A percentile compares a stretch with the other conserved stretches of the same genome.
phyloP scores from a whole-genome alignment of 169 alveolate species.

The Eimeria falciformis region DNA sequence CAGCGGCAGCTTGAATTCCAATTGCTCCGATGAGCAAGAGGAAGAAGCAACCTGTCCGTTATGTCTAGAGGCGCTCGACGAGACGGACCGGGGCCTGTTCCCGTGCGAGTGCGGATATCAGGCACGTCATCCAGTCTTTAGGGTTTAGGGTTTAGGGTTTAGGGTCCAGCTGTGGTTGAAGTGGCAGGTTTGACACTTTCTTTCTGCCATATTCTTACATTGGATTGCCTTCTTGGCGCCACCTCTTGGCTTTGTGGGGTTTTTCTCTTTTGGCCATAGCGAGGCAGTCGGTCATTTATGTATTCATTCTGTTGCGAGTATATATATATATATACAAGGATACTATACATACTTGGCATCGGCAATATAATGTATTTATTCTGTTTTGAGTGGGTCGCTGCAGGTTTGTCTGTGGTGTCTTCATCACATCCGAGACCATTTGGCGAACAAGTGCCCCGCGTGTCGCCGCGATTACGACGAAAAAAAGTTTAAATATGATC shows the following conservation, averaged over 20 bases:
- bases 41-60: slow-evolving; percentile 87
- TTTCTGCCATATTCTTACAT: no score
- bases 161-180: slow-evolving; percentile 16
- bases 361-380: background rate
- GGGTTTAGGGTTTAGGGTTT: background rate
- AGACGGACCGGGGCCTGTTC: slow-evolving; percentile 90
- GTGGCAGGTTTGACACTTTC: background rate
- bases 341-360: no score
- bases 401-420: slow-evolving; percentile 93
- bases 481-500: slow-evolving; percentile 79
- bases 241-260: no score
- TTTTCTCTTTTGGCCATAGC: background rate
- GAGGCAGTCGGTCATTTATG: background rate
- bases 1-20: slow-evolving; percentile 43
- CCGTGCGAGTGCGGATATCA: slow-evolving; percentile 95
- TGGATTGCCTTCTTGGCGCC: no score
- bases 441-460: slow-evolving; percentile 94
- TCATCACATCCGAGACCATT: slow-evolving; percentile 90
- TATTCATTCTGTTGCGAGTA: background rate
- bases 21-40: slow-evolving; percentile 53
- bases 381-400: slow-evolving; percentile 52
- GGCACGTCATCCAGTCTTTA: slow-evolving; percentile 2
- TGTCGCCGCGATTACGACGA: slow-evolving; percentile 93
- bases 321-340: background rate
- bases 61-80: slow-evolving; percentile 93